Evolutionary conservation across 176 grass and related monocot genomes (phyloP).

Genomic region (Cenchrus fungigraminus): DNA sequence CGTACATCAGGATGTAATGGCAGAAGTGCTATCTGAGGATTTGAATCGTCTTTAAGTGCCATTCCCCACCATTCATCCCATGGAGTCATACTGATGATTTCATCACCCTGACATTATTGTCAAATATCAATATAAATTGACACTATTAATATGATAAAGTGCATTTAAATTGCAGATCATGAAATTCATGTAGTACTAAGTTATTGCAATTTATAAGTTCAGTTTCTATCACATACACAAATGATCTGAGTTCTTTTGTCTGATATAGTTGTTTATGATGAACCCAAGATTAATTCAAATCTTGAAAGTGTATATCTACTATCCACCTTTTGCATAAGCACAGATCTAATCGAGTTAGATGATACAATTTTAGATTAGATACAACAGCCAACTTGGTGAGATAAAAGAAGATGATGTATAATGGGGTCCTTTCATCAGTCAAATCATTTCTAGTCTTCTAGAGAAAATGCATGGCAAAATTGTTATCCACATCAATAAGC

Average conservation of each 20-base stretch:
- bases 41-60: conserved; percentile 85
- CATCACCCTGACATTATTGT: conserved; percentile 70
- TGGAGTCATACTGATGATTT: conserved; percentile 81
- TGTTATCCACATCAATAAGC: not conserved
- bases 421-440: not conserved
- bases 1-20: conserved; percentile 80
- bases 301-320: not conserved
- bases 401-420: not conserved
- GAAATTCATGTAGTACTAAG: not conserved
- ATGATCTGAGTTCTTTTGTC: not conserved
- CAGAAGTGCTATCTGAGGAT: conserved; percentile 86
- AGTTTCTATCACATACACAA: not conserved
- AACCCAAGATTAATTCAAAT: not conserved
- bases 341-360: not conserved
- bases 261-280: not conserved
- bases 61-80: conserved; percentile 99
- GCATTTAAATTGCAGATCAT: not conserved
- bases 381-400: not conserved
- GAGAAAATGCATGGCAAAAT: not conserved
- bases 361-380: not conserved
- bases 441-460: not conserved
- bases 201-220: not conserved
- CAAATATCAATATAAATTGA: not conserved
- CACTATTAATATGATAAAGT: not conserved
- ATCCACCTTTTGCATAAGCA: not conserved